Evolutionary conservation across 163 green algal species (phyloP), one percentile per base, ranked within the genome.

Genomic region (Chlamydomonas reinhardtii): DNA sequence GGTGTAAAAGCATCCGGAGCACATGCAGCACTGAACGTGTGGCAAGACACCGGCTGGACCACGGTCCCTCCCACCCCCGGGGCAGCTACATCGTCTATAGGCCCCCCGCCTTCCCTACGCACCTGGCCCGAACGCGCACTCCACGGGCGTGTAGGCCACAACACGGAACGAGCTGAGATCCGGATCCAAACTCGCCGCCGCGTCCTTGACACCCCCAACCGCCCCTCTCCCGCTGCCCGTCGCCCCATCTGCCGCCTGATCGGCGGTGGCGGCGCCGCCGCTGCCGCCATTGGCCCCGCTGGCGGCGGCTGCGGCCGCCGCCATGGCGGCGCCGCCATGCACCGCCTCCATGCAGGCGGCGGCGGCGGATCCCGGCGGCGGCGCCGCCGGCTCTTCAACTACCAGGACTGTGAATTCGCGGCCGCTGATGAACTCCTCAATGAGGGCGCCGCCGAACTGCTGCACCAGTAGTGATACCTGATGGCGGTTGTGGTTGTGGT

Each of bases 361-460:
- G 48, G 48, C 48, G 48, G 48, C 48, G 48, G 48, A 56, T 14
- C 48, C 48, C 11, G 48, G 6, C 48, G 48, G 48, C 48, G 48
- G 48, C 48, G 48, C 48, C 48, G 48, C 48, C 14, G 48, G 48
- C 76, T 76, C 77, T 48, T 84, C 77, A 43, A 84, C 77, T 9
- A 84, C 77, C n/a, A 84, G 31, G 2, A 84, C 77, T 0, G 77
- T 84, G 48, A 84, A 84, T 48, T 91, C 87, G 5, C 87, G 37
- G 5, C 87, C 87, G 8, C 19, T 15, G 14, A 91, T 83, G 68
- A 91, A 91, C 66, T 91, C 73, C 87, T 91, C 87, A 65, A 91
- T 81, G 62, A 91, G 87, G 12, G 87, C 87, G 6, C 87, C 87
- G 32, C 87, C 87, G 39, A 66, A 91, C 31, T 66, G 24, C 34